Base-by-base conservation (phyloP, 2,329 filamentous ascomycete genomes). In the Nemania diffusa region DNA sequence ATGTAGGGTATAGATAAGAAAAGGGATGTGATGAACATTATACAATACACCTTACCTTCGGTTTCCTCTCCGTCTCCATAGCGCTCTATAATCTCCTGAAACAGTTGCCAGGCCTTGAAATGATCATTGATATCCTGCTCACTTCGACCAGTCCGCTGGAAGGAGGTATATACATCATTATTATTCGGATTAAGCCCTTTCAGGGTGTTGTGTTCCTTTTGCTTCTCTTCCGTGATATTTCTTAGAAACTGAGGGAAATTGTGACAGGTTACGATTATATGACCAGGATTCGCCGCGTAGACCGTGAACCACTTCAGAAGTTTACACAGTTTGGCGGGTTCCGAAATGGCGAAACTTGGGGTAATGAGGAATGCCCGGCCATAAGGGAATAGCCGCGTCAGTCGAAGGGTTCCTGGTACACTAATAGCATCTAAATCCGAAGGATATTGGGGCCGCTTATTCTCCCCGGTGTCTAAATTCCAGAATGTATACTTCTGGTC, bases 321-420 rank as follows among this genome's bases (percentile, higher is more conserved):
- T 0, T 76, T 70, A 32, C 75, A 76, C 1, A 81, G 73, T 26
- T 73, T 78, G 2, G 72, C 70, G 1, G 84, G 84, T 57, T 85
- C 82, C 0, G 82, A 80, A 11, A 84, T 74, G 1, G 82, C 74
- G 56, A 86, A 85, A 68, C 84, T 85, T 4, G 84, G 84, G 0
- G 84, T 85, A 3, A 86, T 72, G 0, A 86, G 71, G n/a, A 86
- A 78, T 4, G 78, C 82, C 6, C 79, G 76, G 0, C 84, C 82
- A 24, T 77, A 73, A 2, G 84, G 83, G 59, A 86, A 84, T 2
- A 87, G 71, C 2, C 78, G 78, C 1, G 77, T 82, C 37, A 81
- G 67, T 7, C 72, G 75, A 5, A 83, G 72, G 20, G 75, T 76
- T 0, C 80, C 80, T 0, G 80, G 75, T 0, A 68, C 51, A 11